Percentiles rank a stretch among this genome's conserved stretches.
Conservation (phyloP, 169 alveolate genomes). For the Plasmodium inui region DNA sequence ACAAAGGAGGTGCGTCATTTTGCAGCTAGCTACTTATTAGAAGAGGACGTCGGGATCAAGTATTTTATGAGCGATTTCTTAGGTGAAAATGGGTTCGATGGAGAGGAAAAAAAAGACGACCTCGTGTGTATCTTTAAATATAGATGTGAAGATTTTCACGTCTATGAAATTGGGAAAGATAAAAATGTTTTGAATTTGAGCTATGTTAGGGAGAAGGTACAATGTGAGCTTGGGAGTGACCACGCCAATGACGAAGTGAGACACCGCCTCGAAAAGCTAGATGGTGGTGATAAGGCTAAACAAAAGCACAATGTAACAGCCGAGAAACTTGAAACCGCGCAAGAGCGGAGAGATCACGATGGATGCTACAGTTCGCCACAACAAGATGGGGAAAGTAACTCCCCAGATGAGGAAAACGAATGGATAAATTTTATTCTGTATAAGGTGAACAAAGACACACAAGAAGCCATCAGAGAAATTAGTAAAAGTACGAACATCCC, state of each 20-base stretch:
- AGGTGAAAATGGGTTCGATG: slow-evolving; percentile 12
- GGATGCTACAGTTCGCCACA: not conserved
- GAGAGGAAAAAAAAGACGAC: slow-evolving; percentile 1
- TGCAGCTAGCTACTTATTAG: slow-evolving; percentile 30
- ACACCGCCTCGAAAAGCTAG: not conserved
- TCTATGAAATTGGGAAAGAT: slow-evolving; percentile 61
- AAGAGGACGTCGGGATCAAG: slow-evolving; percentile 67
- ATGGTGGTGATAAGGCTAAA: not conserved
- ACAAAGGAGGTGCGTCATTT: slow-evolving; percentile 11
- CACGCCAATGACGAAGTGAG: not conserved
- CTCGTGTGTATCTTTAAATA: slow-evolving; percentile 65
- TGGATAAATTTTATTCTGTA: slow-evolving; percentile 48
- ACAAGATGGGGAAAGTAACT: not conserved
- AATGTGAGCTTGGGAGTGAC: not conserved
- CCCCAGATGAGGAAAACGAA: slow-evolving; percentile 17
- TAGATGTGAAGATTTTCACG: slow-evolving; percentile 76
- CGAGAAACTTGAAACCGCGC: not conserved
- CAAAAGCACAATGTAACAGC: not conserved
- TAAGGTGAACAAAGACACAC: slow-evolving; percentile 74
- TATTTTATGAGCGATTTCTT: slow-evolving; percentile 50
- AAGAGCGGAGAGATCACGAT: not conserved
- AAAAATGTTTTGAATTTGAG: slow-evolving; percentile 43
- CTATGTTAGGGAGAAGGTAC: slow-evolving; percentile 9
- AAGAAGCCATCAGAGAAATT: slow-evolving; percentile 73
- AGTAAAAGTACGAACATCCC: slow-evolving; percentile 62